phyloP scores from a whole-genome alignment of 1,284 basidiomycete genomes.

The Meira nashicola region DNA sequence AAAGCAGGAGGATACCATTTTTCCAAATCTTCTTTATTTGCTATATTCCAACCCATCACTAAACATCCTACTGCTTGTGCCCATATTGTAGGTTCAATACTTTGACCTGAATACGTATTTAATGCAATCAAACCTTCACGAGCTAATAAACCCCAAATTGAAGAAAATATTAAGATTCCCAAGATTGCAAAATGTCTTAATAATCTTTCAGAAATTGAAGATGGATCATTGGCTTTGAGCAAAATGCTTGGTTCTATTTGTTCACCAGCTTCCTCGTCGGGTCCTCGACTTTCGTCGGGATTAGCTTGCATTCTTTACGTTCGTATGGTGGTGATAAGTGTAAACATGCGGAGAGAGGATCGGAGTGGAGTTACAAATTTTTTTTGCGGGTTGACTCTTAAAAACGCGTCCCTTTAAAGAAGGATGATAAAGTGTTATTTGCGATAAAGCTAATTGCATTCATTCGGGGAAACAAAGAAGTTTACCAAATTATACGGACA shows the following conservation, averaged over 20 bases:
- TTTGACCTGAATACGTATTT: slow-evolving; percentile 65
- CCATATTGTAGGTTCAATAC: slow-evolving; percentile 80
- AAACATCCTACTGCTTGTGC: slow-evolving; percentile 83
- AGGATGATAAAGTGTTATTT: background rate
- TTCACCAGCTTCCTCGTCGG: no score
- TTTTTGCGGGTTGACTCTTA: no score
- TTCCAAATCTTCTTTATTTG: slow-evolving; percentile 30
- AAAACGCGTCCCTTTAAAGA: background rate
- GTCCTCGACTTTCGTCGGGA: no score
- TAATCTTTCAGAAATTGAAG: background rate
- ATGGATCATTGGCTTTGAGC: no score
- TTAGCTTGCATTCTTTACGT: no score
- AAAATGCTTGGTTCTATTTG: no score
- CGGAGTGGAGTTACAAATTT: no score
- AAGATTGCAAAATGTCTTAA: slow-evolving; percentile 32
- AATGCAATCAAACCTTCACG: slow-evolving; percentile 53
- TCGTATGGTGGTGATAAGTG: no score
- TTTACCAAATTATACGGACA: no score
- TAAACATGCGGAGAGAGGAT: no score
- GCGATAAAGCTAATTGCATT: background rate
- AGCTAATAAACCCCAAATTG: slow-evolving; percentile 54
- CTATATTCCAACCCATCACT: slow-evolving; percentile 64
- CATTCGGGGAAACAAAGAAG: no score
- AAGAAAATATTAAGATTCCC: slow-evolving; percentile 48
- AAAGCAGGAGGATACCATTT: slow-evolving; percentile 61